Evolutionary conservation across 2,329 filamentous ascomycete species (phyloP), one percentile per base, ranked within the genome.

Genomic region (Didymella arachidicola): DNA sequence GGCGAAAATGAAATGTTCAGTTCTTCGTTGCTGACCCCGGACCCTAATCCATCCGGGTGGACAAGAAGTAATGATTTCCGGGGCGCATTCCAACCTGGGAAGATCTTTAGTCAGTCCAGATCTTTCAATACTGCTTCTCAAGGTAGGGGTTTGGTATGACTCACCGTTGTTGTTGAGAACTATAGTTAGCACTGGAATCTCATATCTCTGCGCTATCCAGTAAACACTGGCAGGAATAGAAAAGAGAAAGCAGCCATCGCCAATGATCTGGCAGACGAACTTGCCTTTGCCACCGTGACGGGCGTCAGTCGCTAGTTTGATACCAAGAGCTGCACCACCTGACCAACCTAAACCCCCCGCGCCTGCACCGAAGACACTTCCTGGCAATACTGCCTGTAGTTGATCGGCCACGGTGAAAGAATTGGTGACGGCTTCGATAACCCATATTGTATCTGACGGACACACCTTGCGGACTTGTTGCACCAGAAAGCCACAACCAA

Each of bases 281-380:
- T 70, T 67, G 49, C 71, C 70, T 50, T 70, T 69, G 34, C 82
- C 78, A 58, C 82, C 75, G 14, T 32, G 10, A 8, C 10, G 10
- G 2, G 76, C 74, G 48, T 88, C 83, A 0, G 82, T 81, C 0
- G 89, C 91, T 10, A 94, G 83, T 72, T 93, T 93, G 70, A 93
- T 88, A 2, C 91, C 91, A 3, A 94, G 75, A 0, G 89, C 88
- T 27, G 67, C 91, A 12, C 91, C 91, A 12, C 90, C 91, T 12
- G 87, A 90, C 91, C 91, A 94, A 1, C 91, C 91, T 0, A 94
- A 85, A 2, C 91, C 91, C 12, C 90, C 91, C 1, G 89, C 91
- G 1, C 91, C 91, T 2, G 71, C 90, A 93, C 74, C 93, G 93
- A 69, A 94, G 86, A 89, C 89, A 93, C 0, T 86, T 87, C 0